These are phyloP conservation scores for Fraxinus angustifolia DNA, from an alignment of 305 asterid species.

Conservation along the genomic window DNA sequence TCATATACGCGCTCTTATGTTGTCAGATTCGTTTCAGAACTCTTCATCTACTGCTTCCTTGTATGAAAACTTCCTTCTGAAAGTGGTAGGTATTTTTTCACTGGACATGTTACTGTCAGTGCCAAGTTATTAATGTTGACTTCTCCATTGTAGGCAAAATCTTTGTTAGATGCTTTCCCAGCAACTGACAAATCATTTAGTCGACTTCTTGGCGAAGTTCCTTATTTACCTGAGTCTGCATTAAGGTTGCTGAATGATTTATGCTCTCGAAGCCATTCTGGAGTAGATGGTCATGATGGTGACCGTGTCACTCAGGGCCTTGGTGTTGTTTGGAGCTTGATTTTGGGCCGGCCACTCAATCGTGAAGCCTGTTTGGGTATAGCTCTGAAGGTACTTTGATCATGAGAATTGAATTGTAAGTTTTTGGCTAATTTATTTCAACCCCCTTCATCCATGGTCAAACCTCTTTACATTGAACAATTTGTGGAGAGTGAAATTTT, in stretches of 20 bases:
- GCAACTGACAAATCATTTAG: slow-evolving; percentile 91
- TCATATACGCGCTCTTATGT: slow-evolving; percentile 65
- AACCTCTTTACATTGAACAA: too few species aligned
- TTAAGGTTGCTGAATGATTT: slow-evolving; percentile 68
- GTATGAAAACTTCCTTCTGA: slow-evolving; percentile 74
- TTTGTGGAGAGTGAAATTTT: too few species aligned
- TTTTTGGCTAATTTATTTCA: too few species aligned
- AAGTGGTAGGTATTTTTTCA: slow-evolving; percentile 61
- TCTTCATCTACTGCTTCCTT: slow-evolving; percentile 55
- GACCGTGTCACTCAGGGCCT: slow-evolving; percentile 98
- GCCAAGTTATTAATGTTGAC: slow-evolving; percentile 28
- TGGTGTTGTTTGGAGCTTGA: slow-evolving; percentile 90
- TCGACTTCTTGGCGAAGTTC: slow-evolving; percentile 93
- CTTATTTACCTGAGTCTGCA: slow-evolving; percentile 73
- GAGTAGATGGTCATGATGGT: slow-evolving; percentile 60
- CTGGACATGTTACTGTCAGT: slow-evolving; percentile 8
- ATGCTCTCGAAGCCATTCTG: slow-evolving; percentile 57
- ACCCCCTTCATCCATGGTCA: too few species aligned
- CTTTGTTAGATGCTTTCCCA: slow-evolving; percentile 69
- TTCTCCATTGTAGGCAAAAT: slow-evolving; percentile 61
- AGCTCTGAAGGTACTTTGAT: slow-evolving; percentile 67
- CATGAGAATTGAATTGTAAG: too few species aligned
- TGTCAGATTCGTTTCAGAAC: slow-evolving; percentile 49
- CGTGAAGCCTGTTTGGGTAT: slow-evolving; percentile 89
- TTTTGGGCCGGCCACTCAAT: slow-evolving; percentile 72